phyloP scores from a whole-genome alignment of 345 rosid species.

The Isatis tinctoria region DNA sequence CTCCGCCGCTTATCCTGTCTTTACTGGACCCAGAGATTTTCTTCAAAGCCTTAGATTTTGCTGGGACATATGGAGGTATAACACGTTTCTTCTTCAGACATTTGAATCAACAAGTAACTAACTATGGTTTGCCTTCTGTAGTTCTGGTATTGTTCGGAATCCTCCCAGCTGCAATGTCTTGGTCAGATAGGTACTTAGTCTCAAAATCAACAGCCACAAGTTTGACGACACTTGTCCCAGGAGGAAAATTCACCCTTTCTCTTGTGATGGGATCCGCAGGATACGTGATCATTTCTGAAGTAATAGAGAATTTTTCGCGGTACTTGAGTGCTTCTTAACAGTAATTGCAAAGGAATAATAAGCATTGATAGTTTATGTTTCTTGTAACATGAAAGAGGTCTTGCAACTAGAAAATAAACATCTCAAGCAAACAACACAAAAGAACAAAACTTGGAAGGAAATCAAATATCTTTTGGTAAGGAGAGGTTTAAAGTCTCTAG shows the following conservation, averaged over 20 bases:
- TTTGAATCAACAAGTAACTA: not conserved
- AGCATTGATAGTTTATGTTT: not conserved
- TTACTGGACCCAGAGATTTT: conserved; percentile 86
- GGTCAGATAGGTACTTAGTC: conserved; percentile 74
- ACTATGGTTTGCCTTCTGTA: conserved; percentile 18
- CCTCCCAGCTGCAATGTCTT: conserved; percentile 90
- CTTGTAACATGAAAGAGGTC: conserved; percentile 8
- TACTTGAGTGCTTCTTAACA: not conserved
- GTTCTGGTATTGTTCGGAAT: conserved; percentile 79
- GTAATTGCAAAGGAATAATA: not conserved
- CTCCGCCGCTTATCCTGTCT: conserved; percentile 71
- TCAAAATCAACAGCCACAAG: conserved; percentile 32
- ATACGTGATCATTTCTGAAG: conserved; percentile 54
- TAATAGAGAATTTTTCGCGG: conserved; percentile 21
- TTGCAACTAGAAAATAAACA: conserved; percentile 13
- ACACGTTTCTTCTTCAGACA: not conserved
- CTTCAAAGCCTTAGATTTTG: conserved; percentile 90
- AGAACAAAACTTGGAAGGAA: conserved; percentile 14
- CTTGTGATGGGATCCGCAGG: conserved; percentile 62
- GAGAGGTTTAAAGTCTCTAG: conserved; percentile 31
- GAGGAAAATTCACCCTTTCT: conserved; percentile 65
- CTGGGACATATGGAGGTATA: conserved; percentile 94
- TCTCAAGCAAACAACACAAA: not conserved
- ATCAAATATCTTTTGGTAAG: not conserved
- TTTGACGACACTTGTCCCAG: conserved; percentile 54